Evolutionary conservation across 2,329 filamentous ascomycete genomes (phyloP).

Genomic region (Trichophaea hybrida): DNA sequence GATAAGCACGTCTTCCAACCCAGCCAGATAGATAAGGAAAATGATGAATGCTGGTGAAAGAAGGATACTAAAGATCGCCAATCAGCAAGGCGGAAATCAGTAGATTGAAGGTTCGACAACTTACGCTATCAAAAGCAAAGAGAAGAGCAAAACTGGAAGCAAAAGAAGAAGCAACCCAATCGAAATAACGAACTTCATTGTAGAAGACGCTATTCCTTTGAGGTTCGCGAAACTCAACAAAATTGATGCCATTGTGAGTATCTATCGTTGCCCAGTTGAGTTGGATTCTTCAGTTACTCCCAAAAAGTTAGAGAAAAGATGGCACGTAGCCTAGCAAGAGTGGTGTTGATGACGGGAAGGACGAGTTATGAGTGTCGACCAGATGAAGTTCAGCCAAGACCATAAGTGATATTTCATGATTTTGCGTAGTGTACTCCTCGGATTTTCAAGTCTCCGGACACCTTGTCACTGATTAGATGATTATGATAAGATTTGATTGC

Average conservation of each 20-base stretch:
- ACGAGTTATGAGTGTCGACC: no score
- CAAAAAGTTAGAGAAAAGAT: neutral
- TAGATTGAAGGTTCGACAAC: neutral
- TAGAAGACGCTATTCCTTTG: neutral
- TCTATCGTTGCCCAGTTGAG: neutral
- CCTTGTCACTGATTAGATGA: no score
- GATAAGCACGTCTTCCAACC: neutral
- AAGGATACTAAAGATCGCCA: neutral
- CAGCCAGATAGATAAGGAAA: conserved; percentile 2
- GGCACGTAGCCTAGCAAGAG: neutral
- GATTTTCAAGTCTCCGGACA: no score
- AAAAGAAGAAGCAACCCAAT: neutral
- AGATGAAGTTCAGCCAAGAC: no score
- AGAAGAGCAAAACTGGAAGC: neutral
- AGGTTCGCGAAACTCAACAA: neutral
- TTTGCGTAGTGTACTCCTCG: no score
- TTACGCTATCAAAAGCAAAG: neutral
- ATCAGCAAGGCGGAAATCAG: neutral
- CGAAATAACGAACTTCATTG: neutral
- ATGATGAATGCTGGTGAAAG: conserved; percentile 5
- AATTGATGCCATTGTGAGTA: neutral
- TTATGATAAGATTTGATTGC: no score
- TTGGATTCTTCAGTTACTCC: neutral
- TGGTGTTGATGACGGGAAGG: neutral
- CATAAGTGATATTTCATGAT: no score